Base-by-base conservation (phyloP, 805 yeast species). In the Ogataea salicorniae region DNA sequence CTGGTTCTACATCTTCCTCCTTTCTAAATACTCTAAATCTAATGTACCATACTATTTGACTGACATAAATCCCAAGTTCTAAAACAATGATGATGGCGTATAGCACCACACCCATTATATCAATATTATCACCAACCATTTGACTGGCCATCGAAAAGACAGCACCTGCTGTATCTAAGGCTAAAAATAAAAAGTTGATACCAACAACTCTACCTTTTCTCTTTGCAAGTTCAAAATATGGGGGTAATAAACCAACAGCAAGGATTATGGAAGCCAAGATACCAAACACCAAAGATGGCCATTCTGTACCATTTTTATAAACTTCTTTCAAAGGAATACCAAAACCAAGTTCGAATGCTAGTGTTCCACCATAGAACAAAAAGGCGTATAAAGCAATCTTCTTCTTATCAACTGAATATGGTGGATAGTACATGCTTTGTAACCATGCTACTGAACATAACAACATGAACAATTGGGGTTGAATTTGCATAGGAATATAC, bases 181-280 rank as follows among this genome's bases (percentile, higher is more conserved):
- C 58, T 48, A 92, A 71, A 53, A 92, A 92, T 3, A 85, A 55
- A 59, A 92, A 90, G 62, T 90, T 90, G 59, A 92, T 84, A 0
- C 98, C 98, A 3, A 90, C 81, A 3, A 92, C 97, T 34, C 85
- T 69, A 1, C 97, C 97, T 44, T 79, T 65, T 53, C 96, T 74
- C 59, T 88, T 87, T 33, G 81, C 76, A 23, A 92, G 68, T 63
- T 92, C 97, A 56, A 80, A 81, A 62, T 91, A 92, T 5, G 97
- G 97, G 0, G 97, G 97, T 0, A 92, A 53, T 34, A 92, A 72
- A 0, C 98, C 98, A 2, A 76, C 61, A 0, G 86, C 94, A 8
- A 92, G 69, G 17, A 87, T 62, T 0, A 91, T 71, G 1, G 94
- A 80, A 0, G 97, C 96, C 16, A 88, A 51, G 29, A 87, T 77